Conservation (phyloP, 108 stramenopile genomes). For the Skeletonema marinoi region DNA sequence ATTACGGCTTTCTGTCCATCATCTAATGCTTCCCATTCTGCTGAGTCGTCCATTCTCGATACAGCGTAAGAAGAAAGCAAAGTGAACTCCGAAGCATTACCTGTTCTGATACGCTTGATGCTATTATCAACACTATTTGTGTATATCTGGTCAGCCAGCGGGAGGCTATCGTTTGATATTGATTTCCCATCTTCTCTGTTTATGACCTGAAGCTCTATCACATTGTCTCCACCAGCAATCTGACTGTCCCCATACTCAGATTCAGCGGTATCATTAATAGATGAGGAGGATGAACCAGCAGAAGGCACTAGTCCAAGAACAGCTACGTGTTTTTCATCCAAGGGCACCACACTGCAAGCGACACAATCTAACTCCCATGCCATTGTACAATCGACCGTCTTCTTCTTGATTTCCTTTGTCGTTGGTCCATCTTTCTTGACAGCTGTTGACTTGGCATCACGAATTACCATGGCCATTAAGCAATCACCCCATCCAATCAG, state of each 20-base stretch:
- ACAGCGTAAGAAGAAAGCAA: slow-evolving; percentile 65
- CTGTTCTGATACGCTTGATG: slow-evolving; percentile 27
- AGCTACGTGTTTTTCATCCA: slow-evolving; percentile 74
- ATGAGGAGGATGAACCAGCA: slow-evolving; percentile 17
- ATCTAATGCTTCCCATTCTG: slow-evolving; percentile 59
- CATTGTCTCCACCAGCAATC: slow-evolving; percentile 46
- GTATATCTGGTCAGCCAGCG: slow-evolving; percentile 22
- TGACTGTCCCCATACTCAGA: slow-evolving; percentile 8
- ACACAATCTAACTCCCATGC: slow-evolving; percentile 91
- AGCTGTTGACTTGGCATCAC: slow-evolving; percentile 23
- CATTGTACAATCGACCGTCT: slow-evolving; percentile 69
- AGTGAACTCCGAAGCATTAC: slow-evolving; percentile 36
- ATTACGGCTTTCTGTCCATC: slow-evolving; percentile 26
- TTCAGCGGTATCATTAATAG: slow-evolving; percentile 29
- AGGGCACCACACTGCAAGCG: slow-evolving; percentile 71
- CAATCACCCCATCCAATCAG: slow-evolving; percentile 89
- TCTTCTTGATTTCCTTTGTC: slow-evolving; percentile 26
- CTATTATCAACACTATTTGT: not conserved
- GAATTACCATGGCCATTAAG: slow-evolving; percentile 65
- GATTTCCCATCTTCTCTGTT: slow-evolving; percentile 59
- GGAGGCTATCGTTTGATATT: slow-evolving; percentile 48
- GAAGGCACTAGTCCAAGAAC: slow-evolving; percentile 69
- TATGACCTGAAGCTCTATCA: slow-evolving; percentile 76
- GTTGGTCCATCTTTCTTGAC: slow-evolving; percentile 19
- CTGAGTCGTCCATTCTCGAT: slow-evolving; percentile 72